Conservation (phyloP, 371 early-diverging fungal species). For the Zopfochytrium polystomum region DNA sequence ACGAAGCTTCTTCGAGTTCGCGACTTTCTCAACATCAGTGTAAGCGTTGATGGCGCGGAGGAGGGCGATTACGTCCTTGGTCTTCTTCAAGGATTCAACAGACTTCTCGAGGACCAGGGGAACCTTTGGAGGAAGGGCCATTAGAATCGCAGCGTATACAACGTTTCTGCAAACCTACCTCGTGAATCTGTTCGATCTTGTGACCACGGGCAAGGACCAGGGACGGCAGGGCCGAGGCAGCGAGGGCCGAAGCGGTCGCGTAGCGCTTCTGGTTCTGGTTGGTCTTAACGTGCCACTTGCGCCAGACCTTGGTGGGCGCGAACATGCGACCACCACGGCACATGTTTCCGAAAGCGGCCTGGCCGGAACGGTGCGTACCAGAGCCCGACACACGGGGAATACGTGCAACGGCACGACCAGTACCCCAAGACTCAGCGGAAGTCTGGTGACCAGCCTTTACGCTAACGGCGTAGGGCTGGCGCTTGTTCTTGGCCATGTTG, state of each 20-base stretch:
- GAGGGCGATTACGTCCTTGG: constrained; percentile 93
- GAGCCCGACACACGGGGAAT: constrained; percentile 99
- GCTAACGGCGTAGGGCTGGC: constrained; percentile 98
- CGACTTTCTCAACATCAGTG: constrained; percentile 95
- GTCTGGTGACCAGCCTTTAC: constrained; percentile 99
- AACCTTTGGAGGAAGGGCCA: constrained; percentile 45
- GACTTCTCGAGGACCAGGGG: constrained; percentile 92
- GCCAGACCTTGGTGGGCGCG: constrained; percentile 99
- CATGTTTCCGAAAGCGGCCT: constrained; percentile 99
- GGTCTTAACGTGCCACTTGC: constrained; percentile 99
- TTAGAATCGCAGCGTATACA: too few species aligned
- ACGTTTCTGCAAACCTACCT: too few species aligned
- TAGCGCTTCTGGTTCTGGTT: constrained; percentile 97
- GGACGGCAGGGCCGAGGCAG: constrained; percentile 95
- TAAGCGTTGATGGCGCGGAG: constrained; percentile 93
- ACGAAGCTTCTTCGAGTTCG: constrained; percentile 95
- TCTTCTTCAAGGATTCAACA: constrained; percentile 86
- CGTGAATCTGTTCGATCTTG: constrained; percentile 90
- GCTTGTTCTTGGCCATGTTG: constrained; percentile 98
- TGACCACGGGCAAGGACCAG: constrained; percentile 99
- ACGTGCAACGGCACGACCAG: constrained; percentile 99
- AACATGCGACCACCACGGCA: constrained; percentile 99
- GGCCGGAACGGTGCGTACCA: constrained; percentile 99
- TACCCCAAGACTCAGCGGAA: constrained; percentile 99
- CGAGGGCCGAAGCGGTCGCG: constrained; percentile 97